phyloP scores from a whole-genome alignment of 2,329 filamentous ascomycete genomes.

The Aspergillus ruber region DNA sequence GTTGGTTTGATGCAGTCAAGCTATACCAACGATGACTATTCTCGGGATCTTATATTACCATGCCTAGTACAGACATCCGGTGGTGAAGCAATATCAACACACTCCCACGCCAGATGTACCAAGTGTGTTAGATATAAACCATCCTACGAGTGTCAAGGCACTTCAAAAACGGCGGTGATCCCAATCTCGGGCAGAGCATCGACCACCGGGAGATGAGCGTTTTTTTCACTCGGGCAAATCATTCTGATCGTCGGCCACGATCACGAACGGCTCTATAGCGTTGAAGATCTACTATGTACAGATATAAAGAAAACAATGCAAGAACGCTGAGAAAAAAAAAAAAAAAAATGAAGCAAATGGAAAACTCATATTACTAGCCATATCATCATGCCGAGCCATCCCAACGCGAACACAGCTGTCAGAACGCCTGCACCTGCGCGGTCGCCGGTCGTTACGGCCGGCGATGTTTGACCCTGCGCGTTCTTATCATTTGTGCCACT shows the following conservation, averaged over 20 bases:
- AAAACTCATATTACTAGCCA: slow-evolving; percentile 5
- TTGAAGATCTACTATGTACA: background rate
- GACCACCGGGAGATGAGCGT: background rate
- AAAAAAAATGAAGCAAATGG: background rate
- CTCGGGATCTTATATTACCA: too few species aligned
- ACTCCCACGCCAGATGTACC: too few species aligned
- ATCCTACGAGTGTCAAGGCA: too few species aligned
- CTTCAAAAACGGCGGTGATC: background rate
- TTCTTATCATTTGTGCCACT: slow-evolving; percentile 28
- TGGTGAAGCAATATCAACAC: too few species aligned
- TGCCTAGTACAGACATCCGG: too few species aligned
- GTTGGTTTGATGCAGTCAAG: too few species aligned
- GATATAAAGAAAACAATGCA: background rate
- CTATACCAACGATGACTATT: too few species aligned
- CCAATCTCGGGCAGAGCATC: background rate
- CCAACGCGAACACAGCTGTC: slow-evolving; percentile 23
- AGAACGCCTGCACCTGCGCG: slow-evolving; percentile 30
- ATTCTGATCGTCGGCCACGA: background rate
- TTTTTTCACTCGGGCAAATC: too few species aligned
- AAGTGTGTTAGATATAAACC: too few species aligned
- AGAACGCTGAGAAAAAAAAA: background rate
- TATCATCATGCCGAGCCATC: slow-evolving; percentile 20
- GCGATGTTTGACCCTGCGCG: slow-evolving; percentile 3
- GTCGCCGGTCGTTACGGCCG: slow-evolving; percentile 27
- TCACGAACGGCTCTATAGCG: background rate